These are phyloP conservation scores for Blastomyces percursus DNA, from an alignment of 2,329 filamentous ascomycete genomes.

Conservation along the genomic window DNA sequence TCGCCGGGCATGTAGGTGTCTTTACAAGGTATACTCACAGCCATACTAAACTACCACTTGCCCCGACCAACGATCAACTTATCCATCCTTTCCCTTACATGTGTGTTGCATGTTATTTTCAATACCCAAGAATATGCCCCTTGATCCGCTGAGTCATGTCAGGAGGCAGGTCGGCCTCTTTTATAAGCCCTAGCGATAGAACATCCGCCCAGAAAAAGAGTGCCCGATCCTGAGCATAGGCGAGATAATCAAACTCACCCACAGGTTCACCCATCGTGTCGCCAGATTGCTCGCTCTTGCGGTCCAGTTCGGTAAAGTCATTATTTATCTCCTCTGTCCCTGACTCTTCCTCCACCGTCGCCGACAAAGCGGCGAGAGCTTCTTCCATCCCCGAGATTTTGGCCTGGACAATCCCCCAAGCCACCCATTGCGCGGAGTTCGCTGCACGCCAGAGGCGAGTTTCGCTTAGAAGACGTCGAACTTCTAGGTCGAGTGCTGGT, in stretches of 20 bases:
- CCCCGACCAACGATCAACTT: background rate
- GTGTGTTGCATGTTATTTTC: slow-evolving; percentile 9
- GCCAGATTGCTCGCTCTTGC: background rate
- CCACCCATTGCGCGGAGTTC: slow-evolving; percentile 83
- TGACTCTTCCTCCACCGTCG: slow-evolving; percentile 13
- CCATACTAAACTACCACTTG: background rate
- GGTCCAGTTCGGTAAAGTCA: background rate
- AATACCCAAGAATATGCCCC: slow-evolving; percentile 51
- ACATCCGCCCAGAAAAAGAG: slow-evolving; percentile 94
- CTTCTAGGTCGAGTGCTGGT: slow-evolving; percentile 53
- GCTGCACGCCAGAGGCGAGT: slow-evolving; percentile 75
- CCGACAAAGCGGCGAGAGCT: slow-evolving; percentile 17
- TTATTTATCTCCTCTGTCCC: slow-evolving; percentile 3
- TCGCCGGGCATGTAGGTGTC: background rate
- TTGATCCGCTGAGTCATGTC: slow-evolving; percentile 56
- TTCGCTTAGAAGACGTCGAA: slow-evolving; percentile 64
- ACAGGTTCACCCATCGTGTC: slow-evolving; percentile 23
- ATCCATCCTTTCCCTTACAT: background rate
- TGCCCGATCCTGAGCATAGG: slow-evolving; percentile 80
- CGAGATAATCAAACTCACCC: slow-evolving; percentile 85
- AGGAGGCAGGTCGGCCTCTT: slow-evolving; percentile 62
- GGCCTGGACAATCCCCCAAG: slow-evolving; percentile 94
- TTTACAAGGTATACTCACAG: background rate
- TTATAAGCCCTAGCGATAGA: slow-evolving; percentile 62
- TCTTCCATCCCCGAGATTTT: slow-evolving; percentile 63